phyloP scores from a whole-genome alignment of 176 grass and related monocot genomes.

The Musa schizocarpa region DNA sequence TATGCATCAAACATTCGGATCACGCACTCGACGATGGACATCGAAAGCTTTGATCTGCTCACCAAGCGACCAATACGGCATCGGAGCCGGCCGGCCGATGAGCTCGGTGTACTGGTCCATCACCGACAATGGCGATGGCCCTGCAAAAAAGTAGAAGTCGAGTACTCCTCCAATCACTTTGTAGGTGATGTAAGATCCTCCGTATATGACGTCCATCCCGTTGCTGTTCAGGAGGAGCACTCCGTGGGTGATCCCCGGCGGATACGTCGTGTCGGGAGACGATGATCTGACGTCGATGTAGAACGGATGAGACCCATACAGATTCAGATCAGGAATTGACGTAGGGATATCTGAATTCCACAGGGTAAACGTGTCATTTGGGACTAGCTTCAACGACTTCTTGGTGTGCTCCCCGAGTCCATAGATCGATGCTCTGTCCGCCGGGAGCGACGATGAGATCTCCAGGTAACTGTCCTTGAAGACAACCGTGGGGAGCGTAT shows the following conservation, averaged over 20 bases:
- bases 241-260: conserved; percentile 36
- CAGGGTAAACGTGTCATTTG: conserved; percentile 56
- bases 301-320: conserved; percentile 85
- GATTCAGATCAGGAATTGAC: conserved; percentile 27
- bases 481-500: conserved; percentile 31
- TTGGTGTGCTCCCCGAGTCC: conserved; percentile 92
- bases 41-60: not conserved
- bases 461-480: conserved; percentile 81
- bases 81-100: conserved; percentile 55
- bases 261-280: not conserved
- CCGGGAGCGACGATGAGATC: conserved; percentile 46
- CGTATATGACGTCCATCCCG: conserved; percentile 78
- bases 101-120: conserved; percentile 83
- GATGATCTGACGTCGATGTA: conserved; percentile 73
- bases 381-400: conserved; percentile 42
- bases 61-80: conserved; percentile 96
- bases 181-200: conserved; percentile 53
- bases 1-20: not conserved
- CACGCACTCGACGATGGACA: not conserved
- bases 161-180: conserved; percentile 83
- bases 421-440: conserved; percentile 41
- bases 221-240: conserved; percentile 92
- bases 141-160: conserved; percentile 83
- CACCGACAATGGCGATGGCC: conserved; percentile 48
- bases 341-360: conserved; percentile 68